Evolutionary conservation across 257 asterid genomes (phyloP).

Genomic region (Thymus quinquecostatus): DNA sequence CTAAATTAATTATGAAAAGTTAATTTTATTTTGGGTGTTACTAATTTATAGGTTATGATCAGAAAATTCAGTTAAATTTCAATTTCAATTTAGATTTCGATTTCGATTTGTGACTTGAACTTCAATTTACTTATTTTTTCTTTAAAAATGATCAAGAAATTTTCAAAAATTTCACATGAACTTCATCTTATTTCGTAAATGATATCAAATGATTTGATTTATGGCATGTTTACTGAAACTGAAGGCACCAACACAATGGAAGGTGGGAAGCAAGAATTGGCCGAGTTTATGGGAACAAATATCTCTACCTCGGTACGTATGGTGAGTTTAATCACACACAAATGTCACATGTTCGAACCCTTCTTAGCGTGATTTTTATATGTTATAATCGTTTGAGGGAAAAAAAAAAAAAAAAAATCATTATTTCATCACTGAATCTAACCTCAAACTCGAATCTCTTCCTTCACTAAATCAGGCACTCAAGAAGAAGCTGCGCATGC

Average conservation of each 20-base stretch:
- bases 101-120: too few relatives aligned
- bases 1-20: too few relatives aligned
- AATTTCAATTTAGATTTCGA: background rate
- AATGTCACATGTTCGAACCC: too few relatives aligned
- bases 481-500: slow-evolving; percentile 86
- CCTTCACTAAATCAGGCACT: slow-evolving; percentile 47
- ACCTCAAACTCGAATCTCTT: background rate
- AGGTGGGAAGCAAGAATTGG: slow-evolving; percentile 91
- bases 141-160: too few relatives aligned
- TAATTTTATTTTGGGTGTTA: too few relatives aligned
- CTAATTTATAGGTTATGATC: background rate
- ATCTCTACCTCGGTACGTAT: slow-evolving; percentile 73
- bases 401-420: too few relatives aligned
- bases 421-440: background rate
- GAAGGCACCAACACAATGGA: slow-evolving; percentile 76
- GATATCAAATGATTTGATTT: too few relatives aligned
- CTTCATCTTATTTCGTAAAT: too few relatives aligned
- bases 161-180: too few relatives aligned
- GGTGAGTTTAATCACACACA: slow-evolving; percentile 31
- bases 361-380: too few relatives aligned
- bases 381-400: too few relatives aligned
- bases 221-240: background rate
- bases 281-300: slow-evolving; percentile 69
- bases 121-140: too few relatives aligned
- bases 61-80: background rate